Base-by-base conservation (phyloP, 1,284 basidiomycete species). In the Ceratobasidium sp. region DNA sequence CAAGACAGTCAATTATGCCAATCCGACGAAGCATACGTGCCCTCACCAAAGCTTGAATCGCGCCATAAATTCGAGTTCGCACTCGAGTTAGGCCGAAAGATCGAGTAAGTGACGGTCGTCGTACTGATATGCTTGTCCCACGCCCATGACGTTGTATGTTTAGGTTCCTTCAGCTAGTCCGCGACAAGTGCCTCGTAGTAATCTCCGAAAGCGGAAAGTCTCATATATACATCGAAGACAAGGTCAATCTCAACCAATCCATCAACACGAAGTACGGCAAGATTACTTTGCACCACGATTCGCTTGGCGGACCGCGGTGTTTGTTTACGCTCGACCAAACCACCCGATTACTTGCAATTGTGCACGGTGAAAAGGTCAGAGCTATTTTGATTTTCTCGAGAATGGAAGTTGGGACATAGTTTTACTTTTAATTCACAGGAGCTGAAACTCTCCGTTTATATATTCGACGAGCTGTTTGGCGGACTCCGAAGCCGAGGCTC, bases 381-480 rank as follows among this genome's bases (percentile, higher is more conserved):
- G 29, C 14, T 39, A 39, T 31, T 43, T 34, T 16, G 13, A 8
- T 22, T 51, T 14, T 24, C 7, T 19, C 34, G 37, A 53, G 58
- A 22, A 34, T 51, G n/a, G 19, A 16, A 6, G 8, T 24, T 41
- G 34, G 7, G 3, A 31, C n/a, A 37, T 5, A 13, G 19, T 31
- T 31, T 61, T 16, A 41, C 19, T 7, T 51, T 11, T 34, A n/a
- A 16, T 24, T 51, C 14, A 22, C 9, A 73, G 49, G 71, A 73
- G 13, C 31, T 61, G n/a, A 73, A 63, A n/a, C 59, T 73, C 31
- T 61, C 56, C 16, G 63, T 75, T 22, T 76, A 53, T 31, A 59
- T 73, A 14, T 74, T 76, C 39, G 76, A 76, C 27, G 76, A 76
- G 27, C 24, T n/a, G 19, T 76, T 76, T 66, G 29, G 19, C 29